These are phyloP conservation scores for Penicillium sp. DNA, from an alignment of 2,329 filamentous ascomycete genomes.

Conservation along the genomic window DNA sequence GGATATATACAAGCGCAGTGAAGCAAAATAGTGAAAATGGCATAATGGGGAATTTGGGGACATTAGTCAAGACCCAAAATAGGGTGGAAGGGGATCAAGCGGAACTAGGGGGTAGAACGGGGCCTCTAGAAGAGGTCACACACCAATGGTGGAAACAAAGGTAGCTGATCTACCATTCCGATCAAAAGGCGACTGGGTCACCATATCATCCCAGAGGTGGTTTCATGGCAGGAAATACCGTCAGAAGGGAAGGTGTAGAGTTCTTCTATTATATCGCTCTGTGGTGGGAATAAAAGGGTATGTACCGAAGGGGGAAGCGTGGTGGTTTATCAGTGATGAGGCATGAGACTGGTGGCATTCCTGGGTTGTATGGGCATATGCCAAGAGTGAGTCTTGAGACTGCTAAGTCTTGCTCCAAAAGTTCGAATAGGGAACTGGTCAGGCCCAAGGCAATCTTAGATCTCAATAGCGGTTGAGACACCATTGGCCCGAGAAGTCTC, in stretches of 20 bases:
- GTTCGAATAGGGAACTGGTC: too few relatives aligned
- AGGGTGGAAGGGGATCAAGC: background rate
- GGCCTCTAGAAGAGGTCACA: background rate
- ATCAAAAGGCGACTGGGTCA: background rate
- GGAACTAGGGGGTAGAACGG: background rate
- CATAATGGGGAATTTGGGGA: background rate
- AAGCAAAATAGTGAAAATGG: background rate
- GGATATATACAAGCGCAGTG: constrained; percentile 22
- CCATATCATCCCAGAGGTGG: background rate
- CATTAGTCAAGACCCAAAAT: background rate
- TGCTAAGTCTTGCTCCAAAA: too few relatives aligned
- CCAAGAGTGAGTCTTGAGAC: background rate
- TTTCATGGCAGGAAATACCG: background rate
- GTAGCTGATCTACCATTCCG: background rate
- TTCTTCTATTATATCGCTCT: constrained; percentile 11
- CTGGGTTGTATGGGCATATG: background rate
- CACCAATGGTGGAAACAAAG: background rate
- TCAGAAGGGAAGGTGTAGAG: background rate
- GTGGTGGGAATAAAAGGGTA: constrained; percentile 7
- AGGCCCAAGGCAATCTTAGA: constrained; percentile 27
- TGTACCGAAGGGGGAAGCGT: constrained; percentile 9
- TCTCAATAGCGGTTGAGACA: constrained; percentile 38
- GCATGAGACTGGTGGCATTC: background rate
- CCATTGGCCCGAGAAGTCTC: constrained; percentile 26
- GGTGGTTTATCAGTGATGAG: constrained; percentile 9